Evolutionary conservation across 2,329 filamentous ascomycete species (phyloP).

Genomic region (Botrytis elliptica): DNA sequence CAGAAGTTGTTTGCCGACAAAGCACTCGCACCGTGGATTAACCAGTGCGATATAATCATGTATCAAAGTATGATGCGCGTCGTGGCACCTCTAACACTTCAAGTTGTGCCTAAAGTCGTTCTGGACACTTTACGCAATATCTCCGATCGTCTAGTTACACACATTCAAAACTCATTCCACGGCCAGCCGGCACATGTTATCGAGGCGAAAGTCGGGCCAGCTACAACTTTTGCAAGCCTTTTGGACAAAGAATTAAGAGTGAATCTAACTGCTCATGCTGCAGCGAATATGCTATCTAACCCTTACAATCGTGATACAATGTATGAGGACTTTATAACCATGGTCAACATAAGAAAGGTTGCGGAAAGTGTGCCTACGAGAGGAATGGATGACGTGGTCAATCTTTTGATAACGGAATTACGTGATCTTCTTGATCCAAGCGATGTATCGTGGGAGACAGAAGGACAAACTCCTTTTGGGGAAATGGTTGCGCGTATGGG

Average conservation of each 20-base stretch:
- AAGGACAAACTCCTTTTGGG: conserved; percentile 60
- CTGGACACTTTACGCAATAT: conserved; percentile 86
- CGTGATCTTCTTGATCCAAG: conserved; percentile 68
- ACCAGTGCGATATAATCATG: conserved; percentile 90
- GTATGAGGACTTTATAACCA: conserved; percentile 85
- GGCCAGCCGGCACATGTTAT: conserved; percentile 83
- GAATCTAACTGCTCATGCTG: conserved; percentile 90
- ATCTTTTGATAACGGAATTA: conserved; percentile 63
- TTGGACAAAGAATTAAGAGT: conserved; percentile 85
- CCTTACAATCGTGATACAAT: conserved; percentile 89
- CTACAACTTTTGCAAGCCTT: conserved; percentile 82
- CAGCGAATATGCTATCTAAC: conserved; percentile 87
- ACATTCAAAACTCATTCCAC: conserved; percentile 83
- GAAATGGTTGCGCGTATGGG: conserved; percentile 52
- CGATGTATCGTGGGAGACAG: conserved; percentile 60
- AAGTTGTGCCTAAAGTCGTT: conserved; percentile 86
- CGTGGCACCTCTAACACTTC: conserved; percentile 81
- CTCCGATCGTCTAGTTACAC: conserved; percentile 73
- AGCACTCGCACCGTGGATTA: conserved; percentile 85
- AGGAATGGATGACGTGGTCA: conserved; percentile 66
- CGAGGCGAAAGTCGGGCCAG: conserved; percentile 82
- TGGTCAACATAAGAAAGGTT: conserved; percentile 61
- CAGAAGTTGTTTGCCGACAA: conserved; percentile 86
- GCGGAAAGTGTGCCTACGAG: conserved; percentile 61
- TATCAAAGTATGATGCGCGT: conserved; percentile 98